Evolutionary conservation across 2,329 filamentous ascomycete genomes (phyloP).

Genomic region (Proliferodiscus dingleyae): DNA sequence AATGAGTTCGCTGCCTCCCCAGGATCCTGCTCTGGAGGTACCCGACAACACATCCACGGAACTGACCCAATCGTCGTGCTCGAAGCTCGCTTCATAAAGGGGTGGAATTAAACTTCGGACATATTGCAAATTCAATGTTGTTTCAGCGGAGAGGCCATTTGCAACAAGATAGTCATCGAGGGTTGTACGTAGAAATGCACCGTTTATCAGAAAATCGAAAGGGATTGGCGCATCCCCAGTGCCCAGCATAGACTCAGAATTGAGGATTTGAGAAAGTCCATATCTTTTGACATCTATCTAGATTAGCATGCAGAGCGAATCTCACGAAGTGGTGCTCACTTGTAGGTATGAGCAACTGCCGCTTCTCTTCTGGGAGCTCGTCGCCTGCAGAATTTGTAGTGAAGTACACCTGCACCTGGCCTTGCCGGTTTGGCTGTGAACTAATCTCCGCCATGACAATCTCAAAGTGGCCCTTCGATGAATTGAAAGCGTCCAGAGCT

Average conservation of each 20-base stretch:
- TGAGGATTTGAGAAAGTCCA: constrained; percentile 65
- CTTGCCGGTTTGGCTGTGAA: constrained; percentile 18
- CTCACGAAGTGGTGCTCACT: constrained; percentile 35
- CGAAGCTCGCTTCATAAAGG: constrained; percentile 82
- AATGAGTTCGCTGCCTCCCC: constrained; percentile 46
- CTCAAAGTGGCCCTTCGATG: constrained; percentile 8
- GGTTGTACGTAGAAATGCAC: constrained; percentile 81
- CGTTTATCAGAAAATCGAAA: constrained; percentile 94
- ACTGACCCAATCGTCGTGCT: constrained; percentile 97
- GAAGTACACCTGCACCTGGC: constrained; percentile 64
- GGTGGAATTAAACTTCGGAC: constrained; percentile 88
- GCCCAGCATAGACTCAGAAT: constrained; percentile 67
- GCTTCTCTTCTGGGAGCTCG: constrained; percentile 57
- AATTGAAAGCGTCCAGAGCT: not conserved
- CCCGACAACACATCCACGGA: constrained; percentile 74
- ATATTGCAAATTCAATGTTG: constrained; percentile 84
- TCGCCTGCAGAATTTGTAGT: constrained; percentile 58
- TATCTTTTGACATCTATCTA: constrained; percentile 60
- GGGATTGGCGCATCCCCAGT: constrained; percentile 59
- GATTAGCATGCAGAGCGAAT: constrained; percentile 3
- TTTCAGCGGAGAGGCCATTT: constrained; percentile 85
- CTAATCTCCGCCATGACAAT: constrained; percentile 14
- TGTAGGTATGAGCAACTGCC: constrained; percentile 58
- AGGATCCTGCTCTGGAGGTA: constrained; percentile 55
- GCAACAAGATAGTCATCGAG: constrained; percentile 85